Evolutionary conservation across 768 basidiomycete species (phyloP).

Genomic region (Lentinula sp.): DNA sequence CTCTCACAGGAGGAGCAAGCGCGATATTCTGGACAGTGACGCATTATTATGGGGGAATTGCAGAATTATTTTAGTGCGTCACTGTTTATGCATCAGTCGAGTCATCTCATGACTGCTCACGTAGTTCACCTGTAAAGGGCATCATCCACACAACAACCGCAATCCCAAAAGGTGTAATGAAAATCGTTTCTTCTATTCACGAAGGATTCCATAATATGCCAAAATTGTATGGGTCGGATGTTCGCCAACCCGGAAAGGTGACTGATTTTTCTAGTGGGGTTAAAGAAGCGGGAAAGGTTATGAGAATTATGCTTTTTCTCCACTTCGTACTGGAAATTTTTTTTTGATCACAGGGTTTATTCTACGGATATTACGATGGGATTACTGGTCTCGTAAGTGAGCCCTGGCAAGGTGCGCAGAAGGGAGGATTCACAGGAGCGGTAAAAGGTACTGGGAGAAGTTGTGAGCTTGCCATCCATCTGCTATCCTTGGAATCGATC

Average conservation of each 20-base stretch:
- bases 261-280: constrained; percentile 36
- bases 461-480: constrained; percentile 17
- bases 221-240: constrained; percentile 34
- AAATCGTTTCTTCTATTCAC: constrained; percentile 34
- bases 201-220: constrained; percentile 41
- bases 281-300: constrained; percentile 42
- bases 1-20: constrained; percentile 35
- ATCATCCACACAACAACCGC: constrained; percentile 40
- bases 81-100: background rate
- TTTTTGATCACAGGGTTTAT: constrained; percentile 17
- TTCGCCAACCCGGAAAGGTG: constrained; percentile 34
- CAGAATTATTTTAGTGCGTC: constrained; percentile 41
- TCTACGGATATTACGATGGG: constrained; percentile 31
- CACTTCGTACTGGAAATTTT: no score
- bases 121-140: constrained; percentile 34
- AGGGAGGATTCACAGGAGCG: constrained; percentile 28
- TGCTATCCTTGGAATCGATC: background rate
- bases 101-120: background rate
- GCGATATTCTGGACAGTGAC: constrained; percentile 48
- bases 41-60: constrained; percentile 38
- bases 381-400: constrained; percentile 28
- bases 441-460: constrained; percentile 30
- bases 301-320: background rate
- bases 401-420: constrained; percentile 25
- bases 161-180: constrained; percentile 42